Evolutionary conservation across 1,139 yeast species (phyloP), one percentile per base, ranked within the genome.

Genomic region (Taphrina deformans): DNA sequence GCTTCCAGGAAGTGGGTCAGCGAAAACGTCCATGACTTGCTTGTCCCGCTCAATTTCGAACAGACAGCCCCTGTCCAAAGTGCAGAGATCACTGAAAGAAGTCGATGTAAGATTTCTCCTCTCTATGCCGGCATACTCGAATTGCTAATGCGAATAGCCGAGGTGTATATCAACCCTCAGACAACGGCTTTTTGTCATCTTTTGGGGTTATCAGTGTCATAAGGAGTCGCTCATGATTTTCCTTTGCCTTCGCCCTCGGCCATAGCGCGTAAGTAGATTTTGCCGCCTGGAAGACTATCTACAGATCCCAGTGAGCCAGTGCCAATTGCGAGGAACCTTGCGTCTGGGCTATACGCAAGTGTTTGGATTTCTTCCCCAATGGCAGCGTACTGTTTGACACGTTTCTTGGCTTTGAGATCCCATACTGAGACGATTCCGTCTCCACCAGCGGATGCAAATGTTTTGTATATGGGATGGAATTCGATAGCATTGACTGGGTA

Each of bases 361-460:
- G 81, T 79, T 63, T 83, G 81, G 0, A 88, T 82, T 41, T 83
- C 77, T 16, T 75, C 73, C 1, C 80, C 80, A 62, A 87, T 79
- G 67, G 80, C 81, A 12, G 84, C 81, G 68, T 80, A 84, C 72
- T 85, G 86, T 72, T 79, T 84, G 69, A 83, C 78, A 70, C 91
- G 80, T 74, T 85, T 87, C 66, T 85, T 79, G 45, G 85, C 79
- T 55, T 80, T 78, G 73, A 83, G 82, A 72, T 89, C 89, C 98
- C 98, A 91, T 21, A 86, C 75, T 69, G 90, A 87, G 0, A 90
- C 83, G 50, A 82, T 77, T 0, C 90, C 86, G 74, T 91, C 97
- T 0, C 92, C 85, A 0, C 96, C 96, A 0, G 86, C 89, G 0
- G 96, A 88, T 73, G 84, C 86, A 35, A 89, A 78, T 0, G 84